Conservation (phyloP, 2,329 filamentous ascomycete genomes). For the Aspergillus sp. region DNA sequence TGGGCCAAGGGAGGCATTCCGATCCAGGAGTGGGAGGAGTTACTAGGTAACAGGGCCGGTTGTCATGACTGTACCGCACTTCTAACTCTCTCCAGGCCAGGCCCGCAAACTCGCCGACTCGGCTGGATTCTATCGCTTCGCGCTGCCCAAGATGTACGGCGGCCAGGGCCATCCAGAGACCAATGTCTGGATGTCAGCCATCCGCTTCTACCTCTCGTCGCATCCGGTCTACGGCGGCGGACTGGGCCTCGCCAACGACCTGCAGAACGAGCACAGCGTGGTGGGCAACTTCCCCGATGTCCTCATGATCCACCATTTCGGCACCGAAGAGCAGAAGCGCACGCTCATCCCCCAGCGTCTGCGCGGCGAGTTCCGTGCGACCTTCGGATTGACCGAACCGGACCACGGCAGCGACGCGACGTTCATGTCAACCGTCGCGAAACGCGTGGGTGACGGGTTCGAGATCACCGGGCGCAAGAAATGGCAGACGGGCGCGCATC, state of each 20-base stretch:
- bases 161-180: slow-evolving; percentile 43
- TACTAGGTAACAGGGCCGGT: slow-evolving; percentile 25
- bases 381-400: slow-evolving; percentile 63
- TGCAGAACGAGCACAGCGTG: slow-evolving; percentile 63
- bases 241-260: slow-evolving; percentile 61
- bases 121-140: slow-evolving; percentile 61
- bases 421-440: slow-evolving; percentile 58
- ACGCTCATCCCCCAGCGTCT: slow-evolving; percentile 55
- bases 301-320: slow-evolving; percentile 62
- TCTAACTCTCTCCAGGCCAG: slow-evolving; percentile 26
- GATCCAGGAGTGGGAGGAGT: slow-evolving; percentile 57
- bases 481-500: slow-evolving; percentile 65
- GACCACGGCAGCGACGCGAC: slow-evolving; percentile 64
- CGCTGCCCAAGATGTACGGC: slow-evolving; percentile 56
- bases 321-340: slow-evolving; percentile 53
- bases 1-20: slow-evolving; percentile 60
- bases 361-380: slow-evolving; percentile 54
- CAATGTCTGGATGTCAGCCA: slow-evolving; percentile 64
- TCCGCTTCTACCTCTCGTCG: slow-evolving; percentile 58
- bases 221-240: slow-evolving; percentile 45
- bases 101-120: slow-evolving; percentile 54
- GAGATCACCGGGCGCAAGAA: slow-evolving; percentile 59
- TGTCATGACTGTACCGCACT: background rate
- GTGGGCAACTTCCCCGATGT: slow-evolving; percentile 64
- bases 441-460: slow-evolving; percentile 43